phyloP scores from a whole-genome alignment of 164 flowering plant genomes.

The Aristolochia californica region DNA sequence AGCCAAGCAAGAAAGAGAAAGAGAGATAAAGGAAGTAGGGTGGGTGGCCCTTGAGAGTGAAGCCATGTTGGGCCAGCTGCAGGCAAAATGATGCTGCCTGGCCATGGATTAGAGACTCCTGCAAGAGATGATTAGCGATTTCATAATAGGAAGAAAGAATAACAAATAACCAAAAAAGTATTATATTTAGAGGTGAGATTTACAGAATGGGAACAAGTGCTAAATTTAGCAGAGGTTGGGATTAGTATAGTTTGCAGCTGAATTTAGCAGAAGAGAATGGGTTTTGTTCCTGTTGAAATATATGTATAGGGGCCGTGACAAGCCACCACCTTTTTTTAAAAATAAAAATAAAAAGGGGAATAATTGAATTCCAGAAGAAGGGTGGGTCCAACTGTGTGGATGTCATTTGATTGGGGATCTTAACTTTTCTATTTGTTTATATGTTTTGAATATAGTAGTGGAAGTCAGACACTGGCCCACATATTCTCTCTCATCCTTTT shows the following conservation, averaged over 20 bases:
- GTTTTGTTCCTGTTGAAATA: constrained; percentile 30
- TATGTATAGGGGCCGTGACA: constrained; percentile 22
- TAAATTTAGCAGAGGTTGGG: constrained; percentile 20
- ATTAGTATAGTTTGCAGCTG: too few species aligned
- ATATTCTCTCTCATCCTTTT: constrained; percentile 20
- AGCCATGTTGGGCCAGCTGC: constrained; percentile 28
- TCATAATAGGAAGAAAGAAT: too few species aligned
- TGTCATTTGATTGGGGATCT: constrained; percentile 37
- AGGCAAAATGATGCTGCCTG: constrained; percentile 36
- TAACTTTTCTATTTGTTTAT: constrained; percentile 28
- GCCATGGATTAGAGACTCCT: constrained; percentile 20
- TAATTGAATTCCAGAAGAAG: constrained; percentile 22
- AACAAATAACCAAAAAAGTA: too few species aligned
- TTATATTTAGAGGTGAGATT: constrained; percentile 12
- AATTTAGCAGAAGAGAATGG: constrained; percentile 23
- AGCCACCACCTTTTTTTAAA: constrained; percentile 20
- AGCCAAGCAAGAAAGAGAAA: too few species aligned
- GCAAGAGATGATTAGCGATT: constrained; percentile 11
- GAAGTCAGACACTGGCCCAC: constrained; percentile 61
- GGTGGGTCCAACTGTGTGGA: constrained; percentile 27
- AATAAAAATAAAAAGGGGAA: constrained; percentile 23
- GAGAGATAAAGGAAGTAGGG: constrained; percentile 5
- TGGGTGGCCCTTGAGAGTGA: constrained; percentile 13
- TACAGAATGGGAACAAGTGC: constrained; percentile 40
- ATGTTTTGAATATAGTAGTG: constrained; percentile 35